Evolutionary conservation across 768 basidiomycete species (phyloP), one percentile per base, ranked within the genome.

Genomic region (Collybia nuda): DNA sequence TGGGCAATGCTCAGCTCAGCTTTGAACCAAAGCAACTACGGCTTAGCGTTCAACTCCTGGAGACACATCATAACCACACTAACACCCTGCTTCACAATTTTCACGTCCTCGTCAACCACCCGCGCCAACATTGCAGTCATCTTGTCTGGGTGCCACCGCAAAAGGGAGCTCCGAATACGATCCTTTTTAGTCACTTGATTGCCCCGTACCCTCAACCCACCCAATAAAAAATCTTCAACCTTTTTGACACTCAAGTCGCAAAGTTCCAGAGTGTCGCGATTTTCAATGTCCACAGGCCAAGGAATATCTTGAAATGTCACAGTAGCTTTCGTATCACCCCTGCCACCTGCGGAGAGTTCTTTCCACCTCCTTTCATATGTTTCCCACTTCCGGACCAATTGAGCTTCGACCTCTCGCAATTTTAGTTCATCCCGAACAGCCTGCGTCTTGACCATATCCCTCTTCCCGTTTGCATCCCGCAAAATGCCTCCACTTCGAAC

Each of bases 131-230:
- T 52, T 2, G 54, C 48, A 3, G 75, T 71, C 56, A 80, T 68
- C 67, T 86, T 86, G 62, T 87, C 85, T 1, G 86, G 85, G 59
- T 86, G 85, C 79, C 84, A 88, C 7, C 83, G 74, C 49, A 89
- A 64, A 39, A 90, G 64, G 0, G 84, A 81, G 42, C 73, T 74
- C 28, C 86, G 74, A 5, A 89, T 66, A 36, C 78, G 69, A 39
- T 83, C 82, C 65, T 75, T 80, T 56, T 60, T 70, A 48, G 77
- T 76, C 29, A 66, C 67, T 0, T 55, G 66, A 24, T 67, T 72
- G 18, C 68, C 66, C 42, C 77, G 62, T 3, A 83, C 72, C 44
- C 57, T 62, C 49, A 80, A 65, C 11, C 69, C 60, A 6, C 73
- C 75, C 24, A 82, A 67, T 4, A 88, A 56, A 53, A 88, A 87